These are phyloP conservation scores for Ogataea nitratoaversa DNA, from an alignment of 805 yeast species.

Conservation along the genomic window DNA sequence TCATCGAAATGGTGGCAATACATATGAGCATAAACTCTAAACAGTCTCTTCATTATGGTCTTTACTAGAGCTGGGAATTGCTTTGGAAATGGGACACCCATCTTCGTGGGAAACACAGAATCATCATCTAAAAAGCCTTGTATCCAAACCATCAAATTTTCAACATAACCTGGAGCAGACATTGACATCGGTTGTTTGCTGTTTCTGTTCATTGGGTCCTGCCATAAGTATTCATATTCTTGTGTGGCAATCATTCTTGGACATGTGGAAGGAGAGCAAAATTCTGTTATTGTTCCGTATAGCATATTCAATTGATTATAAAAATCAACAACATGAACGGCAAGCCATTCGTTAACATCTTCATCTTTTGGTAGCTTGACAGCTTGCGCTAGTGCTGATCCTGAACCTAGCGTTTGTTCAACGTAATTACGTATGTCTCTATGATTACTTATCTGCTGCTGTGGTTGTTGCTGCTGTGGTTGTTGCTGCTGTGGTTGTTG, in stretches of 20 bases:
- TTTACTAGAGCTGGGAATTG: constrained; percentile 75
- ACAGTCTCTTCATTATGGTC: constrained; percentile 85
- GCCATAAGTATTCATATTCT: constrained; percentile 97
- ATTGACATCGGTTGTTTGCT: constrained; percentile 75
- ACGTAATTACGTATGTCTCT: constrained; percentile 82
- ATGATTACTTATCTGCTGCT: constrained; percentile 37
- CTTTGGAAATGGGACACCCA: constrained; percentile 88
- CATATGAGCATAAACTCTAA: constrained; percentile 94
- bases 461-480: constrained; percentile 12
- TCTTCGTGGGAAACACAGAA: constrained; percentile 80
- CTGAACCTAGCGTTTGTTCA: constrained; percentile 92
- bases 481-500: constrained; percentile 12
- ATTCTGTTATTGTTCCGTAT: constrained; percentile 92
- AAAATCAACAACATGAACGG: constrained; percentile 96
- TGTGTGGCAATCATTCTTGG: constrained; percentile 98
- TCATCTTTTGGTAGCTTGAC: constrained; percentile 93
- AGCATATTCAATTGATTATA: constrained; percentile 95
- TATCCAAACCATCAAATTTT: constrained; percentile 90
- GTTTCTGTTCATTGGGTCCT: constrained; percentile 56
- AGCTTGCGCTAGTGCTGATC: constrained; percentile 85
- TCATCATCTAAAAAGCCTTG: constrained; percentile 92
- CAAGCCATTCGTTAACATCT: constrained; percentile 89
- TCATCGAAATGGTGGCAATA: constrained; percentile 98
- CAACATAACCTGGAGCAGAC: constrained; percentile 94
- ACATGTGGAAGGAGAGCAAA: constrained; percentile 92